A percentile compares a stretch with the other conserved stretches of the same genome.
Evolutionary conservation across 495 filamentous ascomycete genomes (phyloP).

Genomic region (Aspergillus egyptiacus): DNA sequence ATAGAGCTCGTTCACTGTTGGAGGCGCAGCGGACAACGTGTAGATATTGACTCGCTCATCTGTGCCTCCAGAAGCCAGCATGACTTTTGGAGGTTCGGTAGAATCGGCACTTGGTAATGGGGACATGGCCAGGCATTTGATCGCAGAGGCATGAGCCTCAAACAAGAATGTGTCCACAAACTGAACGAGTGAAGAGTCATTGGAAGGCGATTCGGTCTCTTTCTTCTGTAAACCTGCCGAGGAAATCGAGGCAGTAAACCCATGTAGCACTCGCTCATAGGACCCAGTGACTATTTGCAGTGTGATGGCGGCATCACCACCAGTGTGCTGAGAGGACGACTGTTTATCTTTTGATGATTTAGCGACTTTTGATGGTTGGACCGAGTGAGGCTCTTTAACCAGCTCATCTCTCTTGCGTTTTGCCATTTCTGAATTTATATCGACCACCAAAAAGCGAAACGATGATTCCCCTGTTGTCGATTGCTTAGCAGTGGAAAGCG

Average conservation of each 20-base stretch:
- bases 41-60: conserved; percentile 96
- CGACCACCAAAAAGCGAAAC: conserved; percentile 4
- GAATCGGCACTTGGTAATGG: conserved; percentile 56
- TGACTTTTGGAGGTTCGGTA: conserved; percentile 59
- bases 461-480: conserved; percentile 13
- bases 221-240: conserved; percentile 23
- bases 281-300: conserved; percentile 90
- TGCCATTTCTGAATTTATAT: conserved; percentile 46
- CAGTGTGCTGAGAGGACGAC: conserved; percentile 14
- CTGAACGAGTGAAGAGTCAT: conserved; percentile 40
- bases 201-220: conserved; percentile 15
- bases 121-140: conserved; percentile 84
- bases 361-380: conserved; percentile 29
- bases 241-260: conserved; percentile 70
- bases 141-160: conserved; percentile 82
- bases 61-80: conserved; percentile 81
- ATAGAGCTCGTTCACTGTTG: conserved; percentile 39
- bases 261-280: conserved; percentile 91
- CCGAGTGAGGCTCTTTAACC: conserved; percentile 28
- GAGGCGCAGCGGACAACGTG: conserved; percentile 69
- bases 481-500: conserved; percentile 12
- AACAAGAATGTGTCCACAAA: conserved; percentile 96
- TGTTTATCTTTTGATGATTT: conserved; percentile 28
- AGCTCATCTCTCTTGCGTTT: conserved; percentile 66
- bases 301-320: conserved; percentile 42